These are phyloP conservation scores for Rhizomucor miehei DNA, from an alignment of 371 early-diverging fungal genomes.

Conservation along the genomic window DNA sequence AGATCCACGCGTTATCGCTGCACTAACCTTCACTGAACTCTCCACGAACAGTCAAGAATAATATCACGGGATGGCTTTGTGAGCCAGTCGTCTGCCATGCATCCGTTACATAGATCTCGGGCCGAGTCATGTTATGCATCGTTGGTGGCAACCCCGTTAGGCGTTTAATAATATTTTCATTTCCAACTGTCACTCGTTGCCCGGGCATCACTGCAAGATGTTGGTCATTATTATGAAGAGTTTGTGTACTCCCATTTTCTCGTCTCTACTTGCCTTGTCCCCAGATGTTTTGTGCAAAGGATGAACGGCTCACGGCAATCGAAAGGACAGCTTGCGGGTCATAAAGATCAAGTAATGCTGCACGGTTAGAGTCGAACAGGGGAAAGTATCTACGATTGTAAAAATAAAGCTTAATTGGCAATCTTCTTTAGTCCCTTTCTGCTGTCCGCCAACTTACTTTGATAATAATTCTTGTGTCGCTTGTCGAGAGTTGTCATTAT, in stretches of 20 bases:
- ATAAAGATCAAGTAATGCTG: constrained; percentile 33
- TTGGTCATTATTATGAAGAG: too few relatives aligned
- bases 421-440: neutral
- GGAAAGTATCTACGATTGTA: constrained; percentile 28
- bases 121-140: constrained; percentile 37
- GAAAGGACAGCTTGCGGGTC: constrained; percentile 35
- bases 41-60: constrained; percentile 52
- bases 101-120: constrained; percentile 48
- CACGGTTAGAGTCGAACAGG: constrained; percentile 37
- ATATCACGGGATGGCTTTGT: constrained; percentile 25
- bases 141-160: constrained; percentile 49
- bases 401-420: too few relatives aligned
- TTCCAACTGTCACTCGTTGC: constrained; percentile 16
- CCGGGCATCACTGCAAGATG: constrained; percentile 1
- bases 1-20: neutral
- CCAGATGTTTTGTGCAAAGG: constrained; percentile 28
- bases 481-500: constrained; percentile 31
- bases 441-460: constrained; percentile 12
- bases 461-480: constrained; percentile 36
- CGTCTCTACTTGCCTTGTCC: constrained; percentile 28
- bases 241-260: neutral
- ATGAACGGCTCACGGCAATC: constrained; percentile 21
- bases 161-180: constrained; percentile 29
- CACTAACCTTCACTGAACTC: constrained; percentile 48
- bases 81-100: constrained; percentile 51